Evolutionary conservation across 257 asterid genomes (phyloP), one percentile per base, ranked within the genome.

Genomic region (Fraxinus excelsior): DNA sequence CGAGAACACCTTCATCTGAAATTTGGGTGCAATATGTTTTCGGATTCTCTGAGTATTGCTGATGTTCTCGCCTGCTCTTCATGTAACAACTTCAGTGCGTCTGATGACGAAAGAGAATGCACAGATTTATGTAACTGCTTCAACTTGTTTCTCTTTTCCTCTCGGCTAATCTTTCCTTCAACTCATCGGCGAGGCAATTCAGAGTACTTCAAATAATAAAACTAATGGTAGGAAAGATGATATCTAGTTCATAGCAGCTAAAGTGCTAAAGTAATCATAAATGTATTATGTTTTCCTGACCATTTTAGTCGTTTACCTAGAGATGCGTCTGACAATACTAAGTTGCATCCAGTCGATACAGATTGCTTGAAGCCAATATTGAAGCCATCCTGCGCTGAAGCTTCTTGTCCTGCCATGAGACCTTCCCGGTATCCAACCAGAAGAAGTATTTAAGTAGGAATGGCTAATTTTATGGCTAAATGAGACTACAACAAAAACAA

Each of bases 351-450:
- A 26, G 73, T 73, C 69, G 76, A 82, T 29, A 90, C 91, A 29
- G 97, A 95, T 67, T 86, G 89, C 79, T 79, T 88, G 62, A 93
- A 93, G 40, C 98, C 98, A 11, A 82, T 78, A 83, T 90, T 89
- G 81, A 95, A 95, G 29, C 99, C 98, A 60, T 90, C 93, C 74
- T 95, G 99, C 14, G 88, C 91, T 26, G 98, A 89, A 72, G 91
- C 86, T 79, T 95, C 97, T 82, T 93, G 89, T 78, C 96, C 99
- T 74, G 93, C 93, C 44, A 91, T 81, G 69, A 93, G 78, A 78
- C 99, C 99, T 68, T 95, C 99, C 35, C 99, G 98, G 83, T 93
- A 95, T 82, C 99, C 98, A n/a, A 90, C 82, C 99, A 92, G 32
- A 60, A 21, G 67, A 60, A 78, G 79, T 29, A 67, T 74, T 67